phyloP scores from a whole-genome alignment of 495 filamentous ascomycete species.

The Hypoxylon subgilvum region DNA sequence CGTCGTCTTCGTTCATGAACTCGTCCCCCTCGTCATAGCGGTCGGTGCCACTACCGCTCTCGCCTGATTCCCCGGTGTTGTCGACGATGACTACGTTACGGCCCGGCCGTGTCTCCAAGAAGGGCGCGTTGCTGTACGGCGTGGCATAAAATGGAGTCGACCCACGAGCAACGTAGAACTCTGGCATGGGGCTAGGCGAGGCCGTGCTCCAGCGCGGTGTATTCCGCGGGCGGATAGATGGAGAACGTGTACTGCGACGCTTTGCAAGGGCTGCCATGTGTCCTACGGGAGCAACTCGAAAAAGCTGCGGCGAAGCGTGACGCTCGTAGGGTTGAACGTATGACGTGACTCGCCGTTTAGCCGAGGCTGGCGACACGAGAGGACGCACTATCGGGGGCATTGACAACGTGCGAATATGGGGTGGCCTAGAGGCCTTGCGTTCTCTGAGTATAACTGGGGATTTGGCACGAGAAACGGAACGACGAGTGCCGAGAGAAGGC shows the following conservation, averaged over 20 bases:
- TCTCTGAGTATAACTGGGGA: constrained; percentile 48
- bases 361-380: constrained; percentile 39
- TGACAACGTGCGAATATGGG: constrained; percentile 54
- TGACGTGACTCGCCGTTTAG: constrained; percentile 49
- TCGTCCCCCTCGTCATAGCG: constrained; percentile 37
- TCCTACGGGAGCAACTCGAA: constrained; percentile 9
- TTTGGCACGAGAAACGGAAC: constrained; percentile 44
- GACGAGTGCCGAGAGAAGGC: constrained; percentile 36
- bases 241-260: constrained; percentile 50
- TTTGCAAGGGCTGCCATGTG: constrained; percentile 36
- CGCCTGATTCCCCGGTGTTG: constrained; percentile 28
- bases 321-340: constrained; percentile 45
- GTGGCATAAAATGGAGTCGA: constrained; percentile 61
- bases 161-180: constrained; percentile 39
- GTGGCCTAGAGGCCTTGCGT: constrained; percentile 50
- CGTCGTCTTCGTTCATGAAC: constrained; percentile 38
- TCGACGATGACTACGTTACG: constrained; percentile 6
- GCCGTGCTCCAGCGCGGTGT: constrained; percentile 55
- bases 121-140: constrained; percentile 59
- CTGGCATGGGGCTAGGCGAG: constrained; percentile 46
- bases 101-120: constrained; percentile 21
- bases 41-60: constrained; percentile 46
- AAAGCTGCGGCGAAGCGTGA: constrained; percentile 45
- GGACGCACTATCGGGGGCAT: constrained; percentile 46
- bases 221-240: constrained; percentile 49